These are phyloP conservation scores for Crucibulum laeve DNA, from an alignment of 768 basidiomycete genomes.

Conservation along the genomic window DNA sequence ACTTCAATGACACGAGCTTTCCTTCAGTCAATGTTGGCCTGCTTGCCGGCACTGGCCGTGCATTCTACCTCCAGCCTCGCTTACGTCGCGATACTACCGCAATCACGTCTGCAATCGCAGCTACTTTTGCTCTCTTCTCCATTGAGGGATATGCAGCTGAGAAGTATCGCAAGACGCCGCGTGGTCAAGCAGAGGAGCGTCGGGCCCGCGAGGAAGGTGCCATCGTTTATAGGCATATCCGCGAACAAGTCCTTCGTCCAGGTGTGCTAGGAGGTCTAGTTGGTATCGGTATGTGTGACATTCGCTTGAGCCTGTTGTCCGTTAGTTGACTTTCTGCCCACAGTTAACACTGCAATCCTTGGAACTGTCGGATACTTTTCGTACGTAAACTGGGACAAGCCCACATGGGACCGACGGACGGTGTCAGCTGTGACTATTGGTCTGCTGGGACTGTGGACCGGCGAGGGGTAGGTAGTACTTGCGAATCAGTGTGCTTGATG, in stretches of 20 bases:
- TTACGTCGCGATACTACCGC: conserved; percentile 53
- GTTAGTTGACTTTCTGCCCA: background rate
- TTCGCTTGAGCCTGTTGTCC: background rate
- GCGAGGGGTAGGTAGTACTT: conserved; percentile 72
- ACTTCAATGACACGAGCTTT: background rate
- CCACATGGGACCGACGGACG: conserved; percentile 58
- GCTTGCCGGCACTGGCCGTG: conserved; percentile 55
- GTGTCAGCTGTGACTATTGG: conserved; percentile 57
- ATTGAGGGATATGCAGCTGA: conserved; percentile 63
- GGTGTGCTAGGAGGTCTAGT: conserved; percentile 62
- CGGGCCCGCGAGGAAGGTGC: conserved; percentile 56
- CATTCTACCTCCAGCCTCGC: conserved; percentile 57
- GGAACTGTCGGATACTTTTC: conserved; percentile 59
- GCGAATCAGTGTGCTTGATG: no score
- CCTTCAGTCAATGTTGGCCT: conserved; percentile 66
- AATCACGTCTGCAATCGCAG: conserved; percentile 48
- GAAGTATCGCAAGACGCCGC: conserved; percentile 52
- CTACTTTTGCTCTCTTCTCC: conserved; percentile 52
- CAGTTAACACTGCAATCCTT: conserved; percentile 63
- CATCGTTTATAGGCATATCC: conserved; percentile 45
- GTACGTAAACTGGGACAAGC: conserved; percentile 62
- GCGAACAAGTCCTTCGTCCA: conserved; percentile 57
- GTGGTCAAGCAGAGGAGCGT: conserved; percentile 52
- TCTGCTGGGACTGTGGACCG: conserved; percentile 54
- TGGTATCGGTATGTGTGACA: conserved; percentile 41